Evolutionary conservation across 768 basidiomycete species (phyloP).

Genomic region (Xerocomus potaroensis): DNA sequence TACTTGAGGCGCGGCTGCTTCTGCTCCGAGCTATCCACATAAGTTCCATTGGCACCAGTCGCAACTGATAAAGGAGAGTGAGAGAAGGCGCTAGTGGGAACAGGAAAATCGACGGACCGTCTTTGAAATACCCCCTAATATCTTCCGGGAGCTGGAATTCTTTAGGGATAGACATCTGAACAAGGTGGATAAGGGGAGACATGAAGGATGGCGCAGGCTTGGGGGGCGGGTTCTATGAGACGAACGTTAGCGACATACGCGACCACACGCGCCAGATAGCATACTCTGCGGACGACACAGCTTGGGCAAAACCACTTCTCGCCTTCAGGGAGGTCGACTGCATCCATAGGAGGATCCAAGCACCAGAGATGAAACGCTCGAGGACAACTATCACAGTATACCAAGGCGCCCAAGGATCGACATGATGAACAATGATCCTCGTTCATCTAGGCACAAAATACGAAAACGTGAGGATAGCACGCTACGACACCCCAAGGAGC

Average conservation of each 20-base stretch:
- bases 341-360: slow-evolving; percentile 91
- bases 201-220: slow-evolving; percentile 66
- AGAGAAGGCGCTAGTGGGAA: slow-evolving; percentile 8
- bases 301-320: slow-evolving; percentile 76
- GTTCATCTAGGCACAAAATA: slow-evolving; percentile 42
- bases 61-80: slow-evolving; percentile 50
- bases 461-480: slow-evolving; percentile 14
- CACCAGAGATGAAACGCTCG: slow-evolving; percentile 96
- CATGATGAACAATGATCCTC: slow-evolving; percentile 87
- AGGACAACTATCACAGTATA: slow-evolving; percentile 98
- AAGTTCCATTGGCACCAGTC: slow-evolving; percentile 74
- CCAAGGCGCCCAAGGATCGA: slow-evolving; percentile 74
- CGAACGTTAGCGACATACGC: slow-evolving; percentile 11
- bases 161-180: slow-evolving; percentile 64
- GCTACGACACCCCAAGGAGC: slow-evolving; percentile 3
- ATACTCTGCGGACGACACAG: slow-evolving; percentile 64
- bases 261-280: slow-evolving; percentile 13
- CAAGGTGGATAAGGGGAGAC: slow-evolving; percentile 65
- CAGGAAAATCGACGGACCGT: slow-evolving; percentile 51
- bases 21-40: slow-evolving; percentile 73
- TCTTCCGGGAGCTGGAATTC: slow-evolving; percentile 89
- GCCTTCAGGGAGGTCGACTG: slow-evolving; percentile 80
- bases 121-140: slow-evolving; percentile 77
- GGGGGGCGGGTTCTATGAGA: slow-evolving; percentile 53
- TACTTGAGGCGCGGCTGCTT: slow-evolving; percentile 82